These are phyloP conservation scores for Fusarium temperatum DNA, from an alignment of 2,329 filamentous ascomycete species.

Conservation along the genomic window DNA sequence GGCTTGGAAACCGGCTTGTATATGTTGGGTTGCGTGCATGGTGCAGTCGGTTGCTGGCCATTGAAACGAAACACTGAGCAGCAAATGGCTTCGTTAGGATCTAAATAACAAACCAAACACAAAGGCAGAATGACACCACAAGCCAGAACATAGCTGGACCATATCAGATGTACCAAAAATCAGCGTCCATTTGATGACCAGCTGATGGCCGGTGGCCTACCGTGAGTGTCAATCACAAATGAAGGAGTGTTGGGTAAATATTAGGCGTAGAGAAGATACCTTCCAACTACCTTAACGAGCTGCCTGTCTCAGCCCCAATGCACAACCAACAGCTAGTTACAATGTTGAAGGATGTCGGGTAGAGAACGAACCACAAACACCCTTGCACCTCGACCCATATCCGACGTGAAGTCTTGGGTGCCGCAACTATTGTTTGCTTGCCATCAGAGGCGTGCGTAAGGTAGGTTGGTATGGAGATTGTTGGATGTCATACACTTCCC, in stretches of 20 bases:
- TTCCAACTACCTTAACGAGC: neutral
- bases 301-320: slow-evolving; percentile 48
- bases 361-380: slow-evolving; percentile 26
- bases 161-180: neutral
- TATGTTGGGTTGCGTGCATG: slow-evolving; percentile 11
- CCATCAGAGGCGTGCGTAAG: slow-evolving; percentile 15
- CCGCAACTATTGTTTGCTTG: slow-evolving; percentile 29
- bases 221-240: neutral
- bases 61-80: slow-evolving; percentile 13
- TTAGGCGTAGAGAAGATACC: slow-evolving; percentile 15
- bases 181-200: neutral
- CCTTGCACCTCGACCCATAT: slow-evolving; percentile 30
- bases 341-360: slow-evolving; percentile 32
- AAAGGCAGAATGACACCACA: neutral
- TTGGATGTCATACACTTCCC: slow-evolving; percentile 1
- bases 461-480: neutral
- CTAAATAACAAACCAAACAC: slow-evolving; percentile 15
- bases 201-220: slow-evolving; percentile 2
- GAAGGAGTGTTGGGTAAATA: neutral
- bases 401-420: slow-evolving; percentile 1
- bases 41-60: neutral
- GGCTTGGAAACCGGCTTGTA: neutral
- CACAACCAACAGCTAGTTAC: slow-evolving; percentile 44
- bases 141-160: neutral
- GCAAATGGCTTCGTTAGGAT: slow-evolving; percentile 19